Conservation (phyloP, 1,284 basidiomycete genomes). For the Papiliotrema flavescens region DNA sequence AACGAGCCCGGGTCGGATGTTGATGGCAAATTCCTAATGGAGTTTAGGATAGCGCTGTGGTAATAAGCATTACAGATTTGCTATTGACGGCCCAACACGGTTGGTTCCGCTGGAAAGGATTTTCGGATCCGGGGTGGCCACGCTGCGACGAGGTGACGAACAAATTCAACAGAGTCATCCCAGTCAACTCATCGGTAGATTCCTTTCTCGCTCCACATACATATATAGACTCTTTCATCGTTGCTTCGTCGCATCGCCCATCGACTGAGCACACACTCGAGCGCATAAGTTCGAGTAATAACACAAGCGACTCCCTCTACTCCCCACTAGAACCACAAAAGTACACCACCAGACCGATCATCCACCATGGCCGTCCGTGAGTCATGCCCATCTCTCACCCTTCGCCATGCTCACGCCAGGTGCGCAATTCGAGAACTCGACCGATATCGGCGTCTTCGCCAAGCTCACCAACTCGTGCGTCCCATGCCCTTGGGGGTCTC, state of each 20-base stretch:
- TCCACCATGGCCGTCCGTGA: slow-evolving; percentile 54
- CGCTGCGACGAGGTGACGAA: too few relatives aligned
- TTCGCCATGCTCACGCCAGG: slow-evolving; percentile 52
- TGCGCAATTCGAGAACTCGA: slow-evolving; percentile 94
- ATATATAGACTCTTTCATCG: background rate
- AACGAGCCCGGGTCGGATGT: too few relatives aligned
- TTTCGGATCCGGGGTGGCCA: slow-evolving; percentile 1
- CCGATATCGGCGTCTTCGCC: slow-evolving; percentile 90
- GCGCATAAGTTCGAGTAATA: background rate
- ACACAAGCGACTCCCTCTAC: background rate
- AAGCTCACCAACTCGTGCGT: slow-evolving; percentile 80
- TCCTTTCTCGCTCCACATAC: background rate
- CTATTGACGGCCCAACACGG: too few relatives aligned
- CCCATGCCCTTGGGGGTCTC: background rate
- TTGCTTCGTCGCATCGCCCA: background rate
- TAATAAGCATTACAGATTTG: background rate
- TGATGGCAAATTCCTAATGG: too few relatives aligned
- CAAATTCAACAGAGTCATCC: too few relatives aligned
- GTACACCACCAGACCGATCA: background rate
- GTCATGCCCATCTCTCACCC: slow-evolving; percentile 20
- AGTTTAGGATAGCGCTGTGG: too few relatives aligned
- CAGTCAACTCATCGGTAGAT: too few relatives aligned
- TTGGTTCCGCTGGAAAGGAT: background rate
- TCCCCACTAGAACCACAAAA: background rate
- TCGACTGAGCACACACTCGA: background rate